These are phyloP conservation scores for Leccinum pallidistipes DNA, from an alignment of 1,284 basidiomycete genomes.

Conservation along the genomic window DNA sequence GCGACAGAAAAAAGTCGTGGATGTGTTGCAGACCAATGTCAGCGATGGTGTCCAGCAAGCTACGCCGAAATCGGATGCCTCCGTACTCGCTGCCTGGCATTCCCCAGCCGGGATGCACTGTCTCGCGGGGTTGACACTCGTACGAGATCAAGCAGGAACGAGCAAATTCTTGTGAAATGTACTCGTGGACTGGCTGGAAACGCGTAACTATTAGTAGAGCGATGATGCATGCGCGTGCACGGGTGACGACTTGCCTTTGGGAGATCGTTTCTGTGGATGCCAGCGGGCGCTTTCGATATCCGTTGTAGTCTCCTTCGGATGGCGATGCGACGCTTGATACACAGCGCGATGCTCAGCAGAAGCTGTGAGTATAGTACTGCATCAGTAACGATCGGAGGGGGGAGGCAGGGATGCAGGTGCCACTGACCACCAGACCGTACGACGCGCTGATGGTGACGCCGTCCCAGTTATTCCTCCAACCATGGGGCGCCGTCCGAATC, in stretches of 20 bases:
- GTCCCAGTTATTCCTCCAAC: slow-evolving; percentile 63
- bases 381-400: neutral
- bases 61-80: slow-evolving; percentile 60
- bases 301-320: slow-evolving; percentile 60
- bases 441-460: slow-evolving; percentile 63
- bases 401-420: neutral
- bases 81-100: slow-evolving; percentile 62
- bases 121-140: slow-evolving; percentile 72
- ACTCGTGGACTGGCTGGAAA: slow-evolving; percentile 65
- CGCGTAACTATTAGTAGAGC: slow-evolving; percentile 1
- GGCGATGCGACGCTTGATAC: slow-evolving; percentile 64
- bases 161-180: slow-evolving; percentile 77
- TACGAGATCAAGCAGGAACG: slow-evolving; percentile 76
- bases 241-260: slow-evolving; percentile 63
- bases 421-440: slow-evolving; percentile 62
- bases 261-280: slow-evolving; percentile 62
- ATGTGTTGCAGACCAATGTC: slow-evolving; percentile 53
- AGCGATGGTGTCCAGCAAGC: slow-evolving; percentile 64
- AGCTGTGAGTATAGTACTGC: slow-evolving; percentile 31
- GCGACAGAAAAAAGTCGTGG: neutral
- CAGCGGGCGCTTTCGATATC: slow-evolving; percentile 72
- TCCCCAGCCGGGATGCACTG: slow-evolving; percentile 80
- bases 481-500: slow-evolving; percentile 56
- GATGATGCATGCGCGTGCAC: neutral
- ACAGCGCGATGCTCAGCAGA: slow-evolving; percentile 54